Percentiles rank a stretch among this genome's conserved stretches.
These are phyloP conservation scores for Tolypocladium pustulatum DNA, from an alignment of 2,329 filamentous ascomycete genomes.

Conservation along the genomic window DNA sequence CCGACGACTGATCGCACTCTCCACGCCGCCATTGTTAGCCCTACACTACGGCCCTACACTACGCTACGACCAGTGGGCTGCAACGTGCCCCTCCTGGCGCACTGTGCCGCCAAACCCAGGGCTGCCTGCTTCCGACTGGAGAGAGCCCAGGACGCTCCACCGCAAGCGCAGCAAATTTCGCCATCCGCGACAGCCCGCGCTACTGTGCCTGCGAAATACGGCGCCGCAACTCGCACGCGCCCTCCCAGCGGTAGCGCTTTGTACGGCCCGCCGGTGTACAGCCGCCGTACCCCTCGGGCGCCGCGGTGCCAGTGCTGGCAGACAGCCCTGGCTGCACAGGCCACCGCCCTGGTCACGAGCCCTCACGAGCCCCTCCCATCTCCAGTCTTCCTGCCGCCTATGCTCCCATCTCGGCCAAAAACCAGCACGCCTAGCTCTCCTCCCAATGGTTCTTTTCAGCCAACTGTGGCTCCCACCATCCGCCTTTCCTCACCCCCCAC, in stretches of 20 bases:
- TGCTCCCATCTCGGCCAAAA: background rate
- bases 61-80: background rate
- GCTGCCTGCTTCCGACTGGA: background rate
- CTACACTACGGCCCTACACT: too few relatives aligned
- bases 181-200: background rate
- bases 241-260: background rate
- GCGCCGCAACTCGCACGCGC: background rate
- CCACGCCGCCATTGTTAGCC: background rate
- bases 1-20: background rate
- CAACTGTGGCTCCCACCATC: background rate
- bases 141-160: background rate
- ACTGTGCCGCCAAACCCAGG: background rate
- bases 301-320: background rate
- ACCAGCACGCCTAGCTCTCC: background rate
- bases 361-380: background rate
- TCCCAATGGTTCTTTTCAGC: background rate
- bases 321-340: background rate
- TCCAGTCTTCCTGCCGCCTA: background rate
- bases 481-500: background rate
- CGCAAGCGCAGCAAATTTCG: background rate
- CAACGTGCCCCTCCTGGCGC: background rate
- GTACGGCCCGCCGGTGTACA: background rate
- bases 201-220: background rate
- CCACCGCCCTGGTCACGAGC: background rate
- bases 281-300: background rate